phyloP scores from a whole-genome alignment of 345 rosid species.

The Physaria fendleri region DNA sequence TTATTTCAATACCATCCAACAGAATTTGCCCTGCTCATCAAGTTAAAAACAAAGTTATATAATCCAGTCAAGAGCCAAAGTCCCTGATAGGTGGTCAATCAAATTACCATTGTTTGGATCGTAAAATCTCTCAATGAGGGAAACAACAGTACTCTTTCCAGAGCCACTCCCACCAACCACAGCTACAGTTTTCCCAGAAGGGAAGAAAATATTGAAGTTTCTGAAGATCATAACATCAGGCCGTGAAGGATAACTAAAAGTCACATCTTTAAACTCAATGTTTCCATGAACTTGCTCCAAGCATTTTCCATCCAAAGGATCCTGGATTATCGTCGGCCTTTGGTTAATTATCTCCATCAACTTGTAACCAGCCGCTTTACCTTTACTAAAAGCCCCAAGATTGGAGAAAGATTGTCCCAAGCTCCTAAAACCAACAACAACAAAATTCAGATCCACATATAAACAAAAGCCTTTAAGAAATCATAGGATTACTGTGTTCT shows the following conservation, averaged over 20 bases:
- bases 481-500: not conserved
- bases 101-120: constrained; percentile 79
- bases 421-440: constrained; percentile 54
- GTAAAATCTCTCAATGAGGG: constrained; percentile 89
- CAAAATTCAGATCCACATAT: not conserved
- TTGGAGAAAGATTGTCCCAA: constrained; percentile 99
- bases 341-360: constrained; percentile 94
- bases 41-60: constrained; percentile 3
- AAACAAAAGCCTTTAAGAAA: not conserved
- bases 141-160: constrained; percentile 98
- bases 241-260: constrained; percentile 95
- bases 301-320: constrained; percentile 58
- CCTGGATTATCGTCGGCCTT: constrained; percentile 82
- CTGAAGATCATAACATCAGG: constrained; percentile 91
- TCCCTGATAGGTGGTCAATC: not conserved
- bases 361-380: constrained; percentile 94
- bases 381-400: constrained; percentile 99
- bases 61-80: constrained; percentile 3
- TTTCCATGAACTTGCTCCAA: constrained; percentile 76
- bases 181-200: constrained; percentile 94
- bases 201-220: constrained; percentile 80
- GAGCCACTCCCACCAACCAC: constrained; percentile 99
- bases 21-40: constrained; percentile 72
- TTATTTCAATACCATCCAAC: constrained; percentile 84
- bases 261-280: constrained; percentile 86